Conservation (phyloP, 2,329 filamentous ascomycete genomes). For the Pseudopyrenochaeta lycopersici region DNA sequence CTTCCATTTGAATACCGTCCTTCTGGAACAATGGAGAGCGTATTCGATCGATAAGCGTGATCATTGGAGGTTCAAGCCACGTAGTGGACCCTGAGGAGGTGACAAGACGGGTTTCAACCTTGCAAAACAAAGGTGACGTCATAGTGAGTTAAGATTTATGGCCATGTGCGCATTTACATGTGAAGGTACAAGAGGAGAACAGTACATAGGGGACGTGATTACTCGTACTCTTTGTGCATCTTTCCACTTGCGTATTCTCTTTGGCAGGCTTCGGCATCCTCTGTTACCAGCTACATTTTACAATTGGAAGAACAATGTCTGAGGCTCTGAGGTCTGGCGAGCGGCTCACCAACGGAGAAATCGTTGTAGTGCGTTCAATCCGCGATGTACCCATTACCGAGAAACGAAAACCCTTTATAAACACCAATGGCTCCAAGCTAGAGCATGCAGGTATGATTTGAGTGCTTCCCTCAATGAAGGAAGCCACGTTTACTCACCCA, state of each 20-base stretch:
- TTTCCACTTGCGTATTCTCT: background rate
- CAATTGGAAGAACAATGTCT: conserved; percentile 1
- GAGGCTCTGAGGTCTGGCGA: conserved; percentile 4
- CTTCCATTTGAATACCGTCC: background rate
- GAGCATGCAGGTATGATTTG: conserved; percentile 1
- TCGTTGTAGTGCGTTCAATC: conserved; percentile 6
- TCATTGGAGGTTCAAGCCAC: background rate
- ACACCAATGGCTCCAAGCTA: background rate
- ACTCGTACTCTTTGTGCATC: too few relatives aligned
- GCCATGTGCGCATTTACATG: background rate
- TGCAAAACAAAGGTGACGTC: background rate
- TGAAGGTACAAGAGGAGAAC: background rate
- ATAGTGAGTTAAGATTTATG: background rate
- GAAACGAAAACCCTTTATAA: conserved; percentile 5
- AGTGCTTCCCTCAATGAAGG: too few relatives aligned
- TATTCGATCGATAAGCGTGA: background rate
- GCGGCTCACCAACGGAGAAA: background rate
- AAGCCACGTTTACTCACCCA: background rate
- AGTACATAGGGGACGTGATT: background rate
- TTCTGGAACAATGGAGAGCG: background rate
- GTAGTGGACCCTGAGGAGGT: background rate
- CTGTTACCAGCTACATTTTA: background rate
- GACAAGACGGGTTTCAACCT: background rate
- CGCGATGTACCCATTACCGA: conserved; percentile 7
- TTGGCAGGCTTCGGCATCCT: too few relatives aligned